Evolutionary conservation across 306 rosid genomes (phyloP), one percentile per base, ranked within the genome.

Genomic region (Lablab purpureus): DNA sequence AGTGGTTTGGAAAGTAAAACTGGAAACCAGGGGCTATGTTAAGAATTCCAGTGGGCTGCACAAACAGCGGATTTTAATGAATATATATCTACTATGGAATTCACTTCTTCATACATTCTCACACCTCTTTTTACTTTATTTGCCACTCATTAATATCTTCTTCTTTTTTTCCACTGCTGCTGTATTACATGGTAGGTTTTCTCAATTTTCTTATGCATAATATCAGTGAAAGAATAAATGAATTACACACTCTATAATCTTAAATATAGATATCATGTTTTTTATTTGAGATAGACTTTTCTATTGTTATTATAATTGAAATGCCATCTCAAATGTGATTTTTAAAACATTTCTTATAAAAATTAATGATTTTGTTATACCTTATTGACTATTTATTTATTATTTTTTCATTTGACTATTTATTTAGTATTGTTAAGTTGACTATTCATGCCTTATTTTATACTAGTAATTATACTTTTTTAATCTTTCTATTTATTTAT

Each of bases 11-110:
- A 71, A 58, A 83, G 87, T 65, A 85, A 88, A 88, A 80, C 71
- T 60, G 82, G 88, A 94, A 94, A 94, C 98, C 98, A 89, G 97
- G 97, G 97, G 98, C 98, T 89, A 88, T 89, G 86, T 76, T 47
- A 45, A 62, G 64, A 28, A 67, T 89, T 94, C 91, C 96, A 82
- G 90, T 90, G 98, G 97, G 98, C 98, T 87, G 81, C 83, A 88
- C 86, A 87, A 87, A 91, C 85, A 83, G 93, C 89, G 87, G 93
- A 82, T 92, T 89, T 87, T 84, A 79, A 32, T 52, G 47, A 51
- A 71, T 13, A 72, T 78, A 10, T 55, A 32, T 66, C 43, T 41
- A 41, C 32, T 3, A 47, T 30, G 4, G 13, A 4, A 9, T 73
- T 2, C 28, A 21, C 36, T 54, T 36, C 34, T 52, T 36, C 18